Evolutionary conservation across 805 yeast species (phyloP).

Genomic region (Saccharomycopsis guyanensis): DNA sequence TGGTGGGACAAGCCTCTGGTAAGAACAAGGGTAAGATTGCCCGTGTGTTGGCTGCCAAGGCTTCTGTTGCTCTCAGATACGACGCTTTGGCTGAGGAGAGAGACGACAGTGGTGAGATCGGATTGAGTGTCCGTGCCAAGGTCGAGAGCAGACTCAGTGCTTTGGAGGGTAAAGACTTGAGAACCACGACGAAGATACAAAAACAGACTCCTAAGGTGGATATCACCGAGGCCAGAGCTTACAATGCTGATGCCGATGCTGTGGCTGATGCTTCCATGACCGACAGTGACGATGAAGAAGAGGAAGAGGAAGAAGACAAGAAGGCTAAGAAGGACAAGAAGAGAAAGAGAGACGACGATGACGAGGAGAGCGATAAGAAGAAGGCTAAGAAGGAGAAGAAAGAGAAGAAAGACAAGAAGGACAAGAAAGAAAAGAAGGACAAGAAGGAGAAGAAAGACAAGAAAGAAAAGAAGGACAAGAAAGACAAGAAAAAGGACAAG

Average conservation of each 20-base stretch:
- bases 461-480: slow-evolving; percentile 10
- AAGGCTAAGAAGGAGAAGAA: slow-evolving; percentile 13
- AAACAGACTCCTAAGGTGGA: slow-evolving; percentile 84
- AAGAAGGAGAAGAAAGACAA: slow-evolving; percentile 16
- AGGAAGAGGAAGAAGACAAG: slow-evolving; percentile 32
- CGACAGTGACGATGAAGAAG: slow-evolving; percentile 33
- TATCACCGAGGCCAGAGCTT: slow-evolving; percentile 74
- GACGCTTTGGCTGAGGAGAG: slow-evolving; percentile 97
- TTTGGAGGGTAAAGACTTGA: slow-evolving; percentile 92
- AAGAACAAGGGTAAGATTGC: slow-evolving; percentile 98
- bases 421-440: slow-evolving; percentile 16
- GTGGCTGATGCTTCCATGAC: slow-evolving; percentile 33
- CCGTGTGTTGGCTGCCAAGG: slow-evolving; percentile 96
- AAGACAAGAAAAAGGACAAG: slow-evolving; percentile 7
- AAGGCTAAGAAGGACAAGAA: slow-evolving; percentile 28
- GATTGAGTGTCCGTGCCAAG: slow-evolving; percentile 83
- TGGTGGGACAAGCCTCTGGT: slow-evolving; percentile 97
- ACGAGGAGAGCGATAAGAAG: slow-evolving; percentile 28
- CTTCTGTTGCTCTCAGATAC: slow-evolving; percentile 92
- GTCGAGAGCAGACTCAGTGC: slow-evolving; percentile 92
- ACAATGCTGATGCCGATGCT: slow-evolving; percentile 94
- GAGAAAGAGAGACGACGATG: slow-evolving; percentile 30
- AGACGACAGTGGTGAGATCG: slow-evolving; percentile 91
- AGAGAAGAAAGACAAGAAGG: slow-evolving; percentile 15
- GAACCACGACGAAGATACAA: slow-evolving; percentile 78